Conservation (phyloP, 2,329 filamentous ascomycete species). For the Neurospora sp. region DNA sequence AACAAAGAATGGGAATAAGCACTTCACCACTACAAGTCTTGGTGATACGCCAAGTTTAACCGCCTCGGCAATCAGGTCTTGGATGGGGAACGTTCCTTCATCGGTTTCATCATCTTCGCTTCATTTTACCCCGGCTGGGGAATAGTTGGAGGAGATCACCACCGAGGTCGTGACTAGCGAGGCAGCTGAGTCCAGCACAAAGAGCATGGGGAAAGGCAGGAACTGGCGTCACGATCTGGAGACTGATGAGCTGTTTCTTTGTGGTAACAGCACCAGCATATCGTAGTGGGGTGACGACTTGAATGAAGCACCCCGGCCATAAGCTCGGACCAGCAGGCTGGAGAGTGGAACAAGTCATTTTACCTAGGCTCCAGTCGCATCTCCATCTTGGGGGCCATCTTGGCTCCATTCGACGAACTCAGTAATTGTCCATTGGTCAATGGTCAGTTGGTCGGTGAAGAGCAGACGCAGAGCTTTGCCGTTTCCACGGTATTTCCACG, state of each 20-base stretch:
- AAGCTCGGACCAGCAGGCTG: neutral
- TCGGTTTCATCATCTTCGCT: neutral
- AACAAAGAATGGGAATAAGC: neutral
- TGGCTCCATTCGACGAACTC: neutral
- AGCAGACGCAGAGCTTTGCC: neutral
- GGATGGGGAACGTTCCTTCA: neutral
- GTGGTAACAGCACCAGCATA: neutral
- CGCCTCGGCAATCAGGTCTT: neutral
- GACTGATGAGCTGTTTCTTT: neutral
- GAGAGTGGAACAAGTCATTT: neutral
- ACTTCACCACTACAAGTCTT: neutral
- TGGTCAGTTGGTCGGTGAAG: neutral
- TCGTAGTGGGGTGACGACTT: neutral
- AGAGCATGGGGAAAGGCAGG: neutral
- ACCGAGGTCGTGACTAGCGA: neutral
- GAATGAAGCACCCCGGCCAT: neutral
- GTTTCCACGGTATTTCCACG: neutral
- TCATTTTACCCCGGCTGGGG: neutral
- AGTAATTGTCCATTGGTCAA: neutral
- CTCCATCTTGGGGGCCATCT: neutral
- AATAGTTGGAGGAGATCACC: neutral
- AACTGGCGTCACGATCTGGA: neutral
- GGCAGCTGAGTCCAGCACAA: neutral
- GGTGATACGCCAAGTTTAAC: neutral
- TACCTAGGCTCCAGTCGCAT: neutral